Percentiles rank a stretch among this genome's conserved stretches.
These are phyloP conservation scores for Chlamydomonas incerta DNA, from an alignment of 139 green algal species.

Conservation along the genomic window DNA sequence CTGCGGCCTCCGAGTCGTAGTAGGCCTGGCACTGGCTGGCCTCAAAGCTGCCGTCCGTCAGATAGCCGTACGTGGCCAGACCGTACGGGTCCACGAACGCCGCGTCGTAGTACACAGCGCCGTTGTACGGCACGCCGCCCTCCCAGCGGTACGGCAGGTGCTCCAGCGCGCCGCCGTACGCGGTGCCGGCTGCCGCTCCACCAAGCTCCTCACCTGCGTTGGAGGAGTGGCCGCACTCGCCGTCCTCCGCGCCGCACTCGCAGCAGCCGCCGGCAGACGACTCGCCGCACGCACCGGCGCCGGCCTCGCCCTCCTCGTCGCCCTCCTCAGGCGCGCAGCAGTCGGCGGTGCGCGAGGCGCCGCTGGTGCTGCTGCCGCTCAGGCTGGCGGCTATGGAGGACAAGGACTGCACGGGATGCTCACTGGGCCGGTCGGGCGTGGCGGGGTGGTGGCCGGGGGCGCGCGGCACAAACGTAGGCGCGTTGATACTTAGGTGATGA, in stretches of 20 bases:
- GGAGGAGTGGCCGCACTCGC: no score
- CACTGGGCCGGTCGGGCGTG: no score
- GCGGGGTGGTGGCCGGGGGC: not conserved
- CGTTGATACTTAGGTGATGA: not conserved
- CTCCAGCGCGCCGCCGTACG: not conserved
- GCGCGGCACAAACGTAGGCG: not conserved
- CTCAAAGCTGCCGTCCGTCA: no score
- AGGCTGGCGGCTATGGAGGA: not conserved
- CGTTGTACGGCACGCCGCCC: constrained; percentile 1
- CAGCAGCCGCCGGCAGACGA: no score
- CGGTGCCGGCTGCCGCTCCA: no score
- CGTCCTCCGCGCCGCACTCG: no score
- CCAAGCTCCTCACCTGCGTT: no score
- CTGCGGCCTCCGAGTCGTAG: no score
- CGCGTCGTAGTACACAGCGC: not conserved
- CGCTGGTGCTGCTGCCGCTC: constrained; percentile 27
- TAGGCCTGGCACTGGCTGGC: no score
- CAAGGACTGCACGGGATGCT: no score
- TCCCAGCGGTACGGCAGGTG: not conserved
- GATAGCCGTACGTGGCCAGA: not conserved
- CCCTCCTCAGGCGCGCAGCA: not conserved
- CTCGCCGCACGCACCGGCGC: no score
- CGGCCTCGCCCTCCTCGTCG: not conserved
- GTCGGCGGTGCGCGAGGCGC: not conserved
- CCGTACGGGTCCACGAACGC: not conserved